Base-by-base conservation (phyloP, 78 protist genomes). In the Blattamonas nauphoetae region DNA sequence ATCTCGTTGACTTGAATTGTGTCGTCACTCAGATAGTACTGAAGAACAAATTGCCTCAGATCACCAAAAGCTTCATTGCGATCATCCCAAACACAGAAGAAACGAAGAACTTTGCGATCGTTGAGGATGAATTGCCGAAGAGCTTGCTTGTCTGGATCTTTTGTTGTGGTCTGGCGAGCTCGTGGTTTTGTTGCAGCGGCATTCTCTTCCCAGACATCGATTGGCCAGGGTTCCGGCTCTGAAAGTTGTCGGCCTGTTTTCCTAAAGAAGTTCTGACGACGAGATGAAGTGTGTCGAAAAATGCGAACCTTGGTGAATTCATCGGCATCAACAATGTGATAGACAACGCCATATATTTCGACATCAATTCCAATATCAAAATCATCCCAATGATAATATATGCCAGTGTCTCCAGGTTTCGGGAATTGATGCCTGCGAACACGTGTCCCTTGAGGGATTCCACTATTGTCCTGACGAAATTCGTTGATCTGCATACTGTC, bases 11-110 rank as follows among this genome's bases (percentile, higher is more conserved):
- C 86, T 45, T 88, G 93, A 33, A 88, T 32, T 38, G 92, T 92
- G 89, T 89, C 93, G 92, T 93, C 94, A 33, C 89, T 71, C 63
- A 93, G 91, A 88, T 33, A 94, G 90, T 92, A 94, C 81, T 89
- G 88, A 38, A 93, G 6, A 34, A 46, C 41, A 82, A 90, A 87
- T n/a, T 6, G 33, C 32, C 83, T 6, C 83, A 79, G 83, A 6
- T 79, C 83, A 5, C 83, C 83, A 21, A 33, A 92, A 85, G 88
- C 33, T 42, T 64, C 21, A 34, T 1, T 38, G 6, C 89, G 43
- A 64, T 91, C 93, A 33, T 93, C 92, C 97, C 97, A 94, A 38
- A 42, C 79, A 41, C 80, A 1, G 84, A 11, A 89, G 91, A 92
- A 94, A 35, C 93, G 87, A 4, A 94, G 92, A 6, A 94, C 93